Evolutionary conservation across 768 basidiomycete genomes (phyloP), one percentile per base, ranked within the genome.

Genomic region (Phlebiopsis gigantea): DNA sequence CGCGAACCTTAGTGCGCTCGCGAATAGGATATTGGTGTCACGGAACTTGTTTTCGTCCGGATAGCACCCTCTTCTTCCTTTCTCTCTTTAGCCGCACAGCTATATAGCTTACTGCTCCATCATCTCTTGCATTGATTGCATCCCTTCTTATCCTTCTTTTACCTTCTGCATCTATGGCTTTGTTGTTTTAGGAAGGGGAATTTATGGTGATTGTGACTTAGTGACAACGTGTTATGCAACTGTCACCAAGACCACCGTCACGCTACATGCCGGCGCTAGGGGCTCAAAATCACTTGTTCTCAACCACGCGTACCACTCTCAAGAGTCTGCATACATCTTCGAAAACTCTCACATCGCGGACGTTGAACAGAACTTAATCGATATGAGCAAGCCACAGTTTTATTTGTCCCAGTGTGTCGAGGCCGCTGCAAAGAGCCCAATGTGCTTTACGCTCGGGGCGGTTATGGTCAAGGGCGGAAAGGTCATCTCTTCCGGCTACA

Each of bases 1-100:
- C 65, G 94, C 97, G 25, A 98, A 98, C 71, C 69, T 98, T 66
- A 81, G 84, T n/a, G 77, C 86, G 25, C 73, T 99, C 58, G 85
- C 93, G 1, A 87, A 87, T 64, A 79, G 93, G 65, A 90, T 99
- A 63, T 70, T 95, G 60, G 80, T 86, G 22, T 88, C 90, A 17
- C 90, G 65, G 56, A 62, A 66, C 51, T 31, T 65, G 25, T 56
- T 61, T 19, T 56, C 58, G 57, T 48, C 29, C 9, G 30, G 57
- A 42, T 15, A 49, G 59, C 41, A n/a, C 49, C 24, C 7, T 26
- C 28, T 5, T 21, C 30, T 19, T 39, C 57, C 46, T 39, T 30
- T 12, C 22, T n/a, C n/a, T 14, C 47, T 9, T 48, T 10, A 10
- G 21, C 47, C 47, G 46, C 17, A 7, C 7, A 45, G 44, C 15